Conservation (phyloP, 192 early-diverging fungal genomes). For the Gamsiella multidivaricata region DNA sequence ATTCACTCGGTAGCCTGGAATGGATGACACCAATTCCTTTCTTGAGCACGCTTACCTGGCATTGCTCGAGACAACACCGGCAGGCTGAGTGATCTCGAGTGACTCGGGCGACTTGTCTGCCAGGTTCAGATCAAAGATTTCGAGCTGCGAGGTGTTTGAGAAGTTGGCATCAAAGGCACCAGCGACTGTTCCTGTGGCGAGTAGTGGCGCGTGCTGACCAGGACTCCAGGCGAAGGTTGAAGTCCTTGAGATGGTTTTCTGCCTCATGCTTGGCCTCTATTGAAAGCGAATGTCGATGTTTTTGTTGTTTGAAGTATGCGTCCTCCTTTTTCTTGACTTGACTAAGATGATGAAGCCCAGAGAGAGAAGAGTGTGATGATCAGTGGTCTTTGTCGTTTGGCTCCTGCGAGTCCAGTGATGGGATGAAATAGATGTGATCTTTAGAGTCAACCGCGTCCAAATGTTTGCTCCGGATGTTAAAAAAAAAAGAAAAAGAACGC, state of each 20-base stretch:
- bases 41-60: slow-evolving; percentile 67
- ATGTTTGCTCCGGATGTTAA: too few relatives aligned
- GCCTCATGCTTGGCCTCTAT: slow-evolving; percentile 54
- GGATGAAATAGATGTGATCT: not conserved
- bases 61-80: slow-evolving; percentile 65
- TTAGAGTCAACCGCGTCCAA: not conserved
- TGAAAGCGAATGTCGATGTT: slow-evolving; percentile 3
- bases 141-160: slow-evolving; percentile 87
- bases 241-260: slow-evolving; percentile 79
- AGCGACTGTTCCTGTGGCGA: slow-evolving; percentile 93
- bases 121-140: slow-evolving; percentile 83
- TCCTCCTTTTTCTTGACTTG: not conserved
- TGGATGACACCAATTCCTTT: not conserved
- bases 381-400: too few relatives aligned
- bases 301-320: not conserved
- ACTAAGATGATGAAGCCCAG: too few relatives aligned
- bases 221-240: slow-evolving; percentile 92
- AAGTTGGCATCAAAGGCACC: slow-evolving; percentile 98
- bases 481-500: not conserved
- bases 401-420: too few relatives aligned
- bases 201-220: slow-evolving; percentile 74
- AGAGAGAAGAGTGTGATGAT: too few relatives aligned
- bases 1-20: not conserved
- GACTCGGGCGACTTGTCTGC: slow-evolving; percentile 47
- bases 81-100: slow-evolving; percentile 56